Conservation (phyloP, 2,329 filamentous ascomycete genomes). For the Fusarium siculi region DNA sequence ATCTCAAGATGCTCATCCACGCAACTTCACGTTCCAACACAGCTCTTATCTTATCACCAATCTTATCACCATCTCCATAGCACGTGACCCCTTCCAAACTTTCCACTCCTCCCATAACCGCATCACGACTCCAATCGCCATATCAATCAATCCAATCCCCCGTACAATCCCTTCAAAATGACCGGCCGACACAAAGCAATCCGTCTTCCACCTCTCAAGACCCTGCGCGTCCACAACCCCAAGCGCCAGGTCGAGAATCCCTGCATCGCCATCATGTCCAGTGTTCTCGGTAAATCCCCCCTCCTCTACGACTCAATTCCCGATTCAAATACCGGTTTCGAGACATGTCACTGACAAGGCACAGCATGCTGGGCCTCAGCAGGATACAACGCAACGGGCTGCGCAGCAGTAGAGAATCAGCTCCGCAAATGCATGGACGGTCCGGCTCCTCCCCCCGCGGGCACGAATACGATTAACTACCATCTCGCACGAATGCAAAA, state of each 20-base stretch:
- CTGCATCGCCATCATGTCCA: constrained; percentile 67
- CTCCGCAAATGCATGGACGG: constrained; percentile 83
- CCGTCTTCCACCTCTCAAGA: constrained; percentile 66
- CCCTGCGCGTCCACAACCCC: constrained; percentile 64
- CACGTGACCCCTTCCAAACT: constrained; percentile 43
- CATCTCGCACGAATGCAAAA: constrained; percentile 83
- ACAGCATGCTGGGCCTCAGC: constrained; percentile 86
- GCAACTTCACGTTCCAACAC: not conserved
- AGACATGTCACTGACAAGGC: not conserved
- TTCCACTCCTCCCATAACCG: constrained; percentile 26
- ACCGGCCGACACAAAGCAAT: constrained; percentile 61
- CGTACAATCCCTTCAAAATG: constrained; percentile 49
- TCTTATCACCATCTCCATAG: not conserved
- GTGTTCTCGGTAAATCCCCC: constrained; percentile 60
- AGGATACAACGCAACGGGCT: constrained; percentile 72
- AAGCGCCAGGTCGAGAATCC: constrained; percentile 62
- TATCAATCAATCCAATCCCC: not conserved
- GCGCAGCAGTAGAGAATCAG: constrained; percentile 67
- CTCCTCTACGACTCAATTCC: not conserved
- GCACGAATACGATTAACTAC: constrained; percentile 88
- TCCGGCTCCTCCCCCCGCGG: constrained; percentile 61
- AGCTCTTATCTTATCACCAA: constrained; percentile 13
- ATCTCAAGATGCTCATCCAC: not conserved
- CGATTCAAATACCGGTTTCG: not conserved
- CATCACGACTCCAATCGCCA: constrained; percentile 8